phyloP scores from a whole-genome alignment of 2,329 filamentous ascomycete species.

The Plenodomus lindquistii region DNA sequence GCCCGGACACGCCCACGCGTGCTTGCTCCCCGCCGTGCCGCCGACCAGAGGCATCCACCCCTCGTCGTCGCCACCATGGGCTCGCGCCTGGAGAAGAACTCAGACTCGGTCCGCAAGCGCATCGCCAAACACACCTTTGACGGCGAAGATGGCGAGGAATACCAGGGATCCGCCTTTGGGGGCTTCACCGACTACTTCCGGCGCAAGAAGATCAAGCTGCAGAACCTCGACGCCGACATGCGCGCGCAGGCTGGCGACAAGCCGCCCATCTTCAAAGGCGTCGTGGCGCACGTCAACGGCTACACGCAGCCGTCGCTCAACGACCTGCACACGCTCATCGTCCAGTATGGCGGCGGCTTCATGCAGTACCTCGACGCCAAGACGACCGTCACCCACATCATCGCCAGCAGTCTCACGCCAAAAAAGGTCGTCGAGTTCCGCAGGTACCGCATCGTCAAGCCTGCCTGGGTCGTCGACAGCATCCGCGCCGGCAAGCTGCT shows the following conservation, averaged over 20 bases:
- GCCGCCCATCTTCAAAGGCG: slow-evolving; percentile 84
- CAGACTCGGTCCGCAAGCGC: slow-evolving; percentile 62
- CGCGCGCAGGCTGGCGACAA: slow-evolving; percentile 70
- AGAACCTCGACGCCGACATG: slow-evolving; percentile 86
- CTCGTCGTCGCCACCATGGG: slow-evolving; percentile 56
- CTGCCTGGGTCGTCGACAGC: slow-evolving; percentile 91
- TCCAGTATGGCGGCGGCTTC: slow-evolving; percentile 91
- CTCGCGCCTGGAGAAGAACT: slow-evolving; percentile 64
- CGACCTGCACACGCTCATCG: slow-evolving; percentile 83
- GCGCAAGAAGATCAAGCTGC: slow-evolving; percentile 94
- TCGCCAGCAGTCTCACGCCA: slow-evolving; percentile 84
- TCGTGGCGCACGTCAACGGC: slow-evolving; percentile 90
- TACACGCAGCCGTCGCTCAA: slow-evolving; percentile 94
- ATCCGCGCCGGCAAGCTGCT: slow-evolving; percentile 78
- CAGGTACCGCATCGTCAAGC: slow-evolving; percentile 89
- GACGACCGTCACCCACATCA: slow-evolving; percentile 93
- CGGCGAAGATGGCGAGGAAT: slow-evolving; percentile 87
- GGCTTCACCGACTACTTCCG: slow-evolving; percentile 92
- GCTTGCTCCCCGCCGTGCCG: slow-evolving; percentile 7
- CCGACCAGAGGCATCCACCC: slow-evolving; percentile 1
- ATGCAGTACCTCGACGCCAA: slow-evolving; percentile 94
- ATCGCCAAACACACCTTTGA: slow-evolving; percentile 74
- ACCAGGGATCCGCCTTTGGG: slow-evolving; percentile 82
- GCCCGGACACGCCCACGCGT: slow-evolving; percentile 17
- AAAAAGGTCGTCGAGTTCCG: slow-evolving; percentile 91